Evolutionary conservation across 2,329 filamentous ascomycete species (phyloP), one percentile per base, ranked within the genome.

Genomic region (Phaeosphaeriaceae sp.): DNA sequence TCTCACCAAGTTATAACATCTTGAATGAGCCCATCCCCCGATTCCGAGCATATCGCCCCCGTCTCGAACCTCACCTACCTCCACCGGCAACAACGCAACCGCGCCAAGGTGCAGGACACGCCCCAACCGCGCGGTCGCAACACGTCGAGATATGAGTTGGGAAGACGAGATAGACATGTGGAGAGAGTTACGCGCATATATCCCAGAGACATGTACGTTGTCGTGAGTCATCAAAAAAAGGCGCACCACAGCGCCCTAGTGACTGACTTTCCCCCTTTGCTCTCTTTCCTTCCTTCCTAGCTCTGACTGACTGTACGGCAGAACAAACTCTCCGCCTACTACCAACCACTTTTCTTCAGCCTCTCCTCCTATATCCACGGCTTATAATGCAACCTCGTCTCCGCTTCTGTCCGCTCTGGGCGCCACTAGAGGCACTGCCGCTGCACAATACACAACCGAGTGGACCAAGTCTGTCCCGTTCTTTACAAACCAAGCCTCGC

Each of bases 391-490:
- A 17, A 70, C 69, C 39, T 71, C 69, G 23, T 73, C 73, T 15
- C 72, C 73, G 15, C 66, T 74, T 30, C 61, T 74, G 43, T 70
- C 71, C 54, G 73, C 71, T 46, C 62, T 75, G 47, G 70, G 70
- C 50, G 68, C 70, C 55, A 72, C 69, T 32, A 67, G 70, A 51
- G 64, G 56, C 34, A 61, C 70, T 6, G 23, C 23, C 15, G 67
- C 71, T 33, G 65, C 69, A 11, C 71, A 74, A 26, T 73, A 74
- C 56, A 74, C 72, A 32, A 74, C 69, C 58, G 77, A 79, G 70
- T 79, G 77, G 77, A 74, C 77, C 48, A 77, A 75, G 71, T 76
- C 68, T 26, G 69, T 72, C 34, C 75, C 61, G 23, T 74, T 64
- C 71, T 75, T 74, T 67, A 71, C 58, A 60, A 73, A 69, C 68